Evolutionary conservation across 2,329 filamentous ascomycete species (phyloP).

Genomic region (Monosporascus sp.): DNA sequence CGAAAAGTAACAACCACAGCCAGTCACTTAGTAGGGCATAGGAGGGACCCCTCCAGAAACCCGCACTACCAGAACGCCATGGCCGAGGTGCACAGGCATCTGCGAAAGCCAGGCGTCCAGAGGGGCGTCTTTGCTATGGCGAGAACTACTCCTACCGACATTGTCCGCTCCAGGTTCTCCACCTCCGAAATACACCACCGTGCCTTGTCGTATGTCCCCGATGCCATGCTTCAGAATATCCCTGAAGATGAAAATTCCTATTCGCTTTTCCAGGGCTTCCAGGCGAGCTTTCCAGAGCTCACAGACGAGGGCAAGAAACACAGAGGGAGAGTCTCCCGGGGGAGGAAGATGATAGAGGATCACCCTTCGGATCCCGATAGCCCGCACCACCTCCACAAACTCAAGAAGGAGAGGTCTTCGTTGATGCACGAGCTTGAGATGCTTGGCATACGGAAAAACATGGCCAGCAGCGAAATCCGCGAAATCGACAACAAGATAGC

Average conservation of each 20-base stretch:
- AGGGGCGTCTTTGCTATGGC: constrained; percentile 88
- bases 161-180: constrained; percentile 87
- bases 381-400: constrained; percentile 62
- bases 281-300: constrained; percentile 74
- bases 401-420: constrained; percentile 74
- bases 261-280: constrained; percentile 94
- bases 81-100: constrained; percentile 81
- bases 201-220: constrained; percentile 79
- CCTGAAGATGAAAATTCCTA: constrained; percentile 82
- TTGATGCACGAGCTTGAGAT: constrained; percentile 86
- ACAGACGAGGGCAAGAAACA: constrained; percentile 67
- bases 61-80: constrained; percentile 82
- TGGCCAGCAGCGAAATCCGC: constrained; percentile 92
- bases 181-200: constrained; percentile 90
- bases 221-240: constrained; percentile 84
- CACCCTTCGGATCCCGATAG: constrained; percentile 48
- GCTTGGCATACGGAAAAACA: constrained; percentile 89
- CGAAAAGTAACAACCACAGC: constrained; percentile 94
- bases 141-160: constrained; percentile 84
- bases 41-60: constrained; percentile 47
- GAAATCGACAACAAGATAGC: constrained; percentile 97
- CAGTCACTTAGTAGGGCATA: constrained; percentile 75
- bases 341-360: constrained; percentile 70
- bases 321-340: constrained; percentile 65
- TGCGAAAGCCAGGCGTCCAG: constrained; percentile 78